Evolutionary conservation across 176 grass and related monocot species (phyloP).

Genomic region (barley (Hordeum vulgare)): DNA sequence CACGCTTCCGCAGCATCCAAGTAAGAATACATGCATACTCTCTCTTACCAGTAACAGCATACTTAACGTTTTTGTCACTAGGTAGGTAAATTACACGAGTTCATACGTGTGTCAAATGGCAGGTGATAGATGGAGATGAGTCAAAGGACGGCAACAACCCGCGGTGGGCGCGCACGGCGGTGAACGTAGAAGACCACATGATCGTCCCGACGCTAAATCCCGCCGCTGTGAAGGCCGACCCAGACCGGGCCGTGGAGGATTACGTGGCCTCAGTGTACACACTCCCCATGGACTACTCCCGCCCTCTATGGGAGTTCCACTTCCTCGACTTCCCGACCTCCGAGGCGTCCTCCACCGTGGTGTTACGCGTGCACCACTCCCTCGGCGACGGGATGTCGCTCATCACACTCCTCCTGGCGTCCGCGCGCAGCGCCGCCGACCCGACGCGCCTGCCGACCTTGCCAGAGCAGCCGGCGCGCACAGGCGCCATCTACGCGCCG

Average conservation of each 20-base stretch:
- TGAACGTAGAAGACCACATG: slow-evolving; percentile 45
- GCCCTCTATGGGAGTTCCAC: slow-evolving; percentile 63
- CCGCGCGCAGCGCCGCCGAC: slow-evolving; percentile 33
- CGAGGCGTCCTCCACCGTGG: slow-evolving; percentile 18
- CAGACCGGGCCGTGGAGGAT: slow-evolving; percentile 34
- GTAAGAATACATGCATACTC: background rate
- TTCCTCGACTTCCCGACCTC: slow-evolving; percentile 55
- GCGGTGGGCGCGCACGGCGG: slow-evolving; percentile 35
- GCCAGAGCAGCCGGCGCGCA: background rate
- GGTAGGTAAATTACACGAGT: no score
- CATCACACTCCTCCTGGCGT: slow-evolving; percentile 50
- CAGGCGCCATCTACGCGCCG: background rate
- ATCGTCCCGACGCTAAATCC: slow-evolving; percentile 29
- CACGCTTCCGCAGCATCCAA: slow-evolving; percentile 67
- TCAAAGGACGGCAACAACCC: background rate
- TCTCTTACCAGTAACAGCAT: no score
- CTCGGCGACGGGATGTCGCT: slow-evolving; percentile 60
- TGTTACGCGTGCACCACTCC: slow-evolving; percentile 47
- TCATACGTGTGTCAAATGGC: no score
- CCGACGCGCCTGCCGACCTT: background rate
- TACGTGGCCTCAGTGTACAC: slow-evolving; percentile 39
- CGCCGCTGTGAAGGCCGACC: background rate
- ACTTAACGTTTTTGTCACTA: background rate
- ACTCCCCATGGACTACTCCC: slow-evolving; percentile 24
- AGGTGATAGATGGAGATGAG: no score